Conservation (phyloP, 345 rosid genomes). For the Eucalyptus victrix region DNA sequence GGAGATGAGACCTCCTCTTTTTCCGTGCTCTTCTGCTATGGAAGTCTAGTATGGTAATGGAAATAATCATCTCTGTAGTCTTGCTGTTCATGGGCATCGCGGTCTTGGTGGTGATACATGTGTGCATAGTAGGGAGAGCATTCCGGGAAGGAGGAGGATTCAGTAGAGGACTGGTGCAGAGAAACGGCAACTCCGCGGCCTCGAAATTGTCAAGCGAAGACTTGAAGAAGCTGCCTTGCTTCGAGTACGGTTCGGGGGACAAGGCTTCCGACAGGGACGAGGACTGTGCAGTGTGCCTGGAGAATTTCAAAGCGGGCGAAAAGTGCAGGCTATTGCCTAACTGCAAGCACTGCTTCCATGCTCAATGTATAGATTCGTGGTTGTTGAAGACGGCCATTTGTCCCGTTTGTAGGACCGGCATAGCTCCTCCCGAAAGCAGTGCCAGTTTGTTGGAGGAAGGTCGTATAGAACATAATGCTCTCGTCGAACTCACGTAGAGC, state of each 20-base stretch:
- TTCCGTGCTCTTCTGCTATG: background rate
- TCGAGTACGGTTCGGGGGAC: conserved; percentile 14
- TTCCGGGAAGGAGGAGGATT: conserved; percentile 8
- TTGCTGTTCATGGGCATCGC: conserved; percentile 21
- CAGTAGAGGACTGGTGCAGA: background rate
- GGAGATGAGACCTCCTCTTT: background rate
- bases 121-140: conserved; percentile 22
- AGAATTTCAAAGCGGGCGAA: conserved; percentile 17
- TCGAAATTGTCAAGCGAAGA: conserved; percentile 8
- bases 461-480: background rate
- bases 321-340: conserved; percentile 29
- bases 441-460: background rate
- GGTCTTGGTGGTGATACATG: conserved; percentile 21
- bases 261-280: background rate
- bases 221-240: conserved; percentile 20
- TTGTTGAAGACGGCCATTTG: conserved; percentile 22
- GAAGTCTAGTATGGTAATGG: conserved; percentile 6
- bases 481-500: background rate
- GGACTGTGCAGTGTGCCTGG: conserved; percentile 40
- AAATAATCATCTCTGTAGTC: conserved; percentile 7
- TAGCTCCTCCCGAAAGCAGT: background rate
- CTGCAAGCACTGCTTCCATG: conserved; percentile 30
- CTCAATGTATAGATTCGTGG: conserved; percentile 35
- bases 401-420: conserved; percentile 23
- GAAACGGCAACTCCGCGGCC: background rate